Evolutionary conservation across 192 early-diverging fungal genomes (phyloP).

Genomic region (Coemansia sp.): DNA sequence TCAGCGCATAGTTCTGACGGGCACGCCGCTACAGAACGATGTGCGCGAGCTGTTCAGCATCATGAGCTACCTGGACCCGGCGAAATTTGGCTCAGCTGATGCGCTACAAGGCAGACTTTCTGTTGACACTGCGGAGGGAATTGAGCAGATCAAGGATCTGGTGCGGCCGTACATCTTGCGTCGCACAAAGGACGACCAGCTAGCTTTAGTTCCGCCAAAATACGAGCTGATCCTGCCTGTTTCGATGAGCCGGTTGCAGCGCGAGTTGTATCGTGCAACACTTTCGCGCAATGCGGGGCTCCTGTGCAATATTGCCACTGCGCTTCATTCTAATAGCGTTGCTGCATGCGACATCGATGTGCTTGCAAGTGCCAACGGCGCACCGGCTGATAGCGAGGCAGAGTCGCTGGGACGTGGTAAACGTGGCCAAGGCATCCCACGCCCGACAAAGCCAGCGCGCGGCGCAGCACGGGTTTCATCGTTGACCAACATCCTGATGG

Average conservation of each 20-base stretch:
- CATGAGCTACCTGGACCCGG: slow-evolving; percentile 87
- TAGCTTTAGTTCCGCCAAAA: slow-evolving; percentile 87
- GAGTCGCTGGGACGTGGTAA: not conserved
- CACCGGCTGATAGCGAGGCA: slow-evolving; percentile 18
- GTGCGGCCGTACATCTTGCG: slow-evolving; percentile 85
- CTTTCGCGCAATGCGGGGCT: slow-evolving; percentile 82
- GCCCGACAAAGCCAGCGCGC: not conserved
- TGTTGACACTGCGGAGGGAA: slow-evolving; percentile 58
- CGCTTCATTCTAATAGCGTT: slow-evolving; percentile 13
- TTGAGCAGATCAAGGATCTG: slow-evolving; percentile 67
- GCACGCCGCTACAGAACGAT: slow-evolving; percentile 95
- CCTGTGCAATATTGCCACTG: slow-evolving; percentile 48
- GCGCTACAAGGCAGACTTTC: slow-evolving; percentile 56
- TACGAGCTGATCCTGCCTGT: slow-evolving; percentile 93
- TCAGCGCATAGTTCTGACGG: slow-evolving; percentile 91
- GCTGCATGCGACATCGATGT: slow-evolving; percentile 43
- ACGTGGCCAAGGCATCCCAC: not conserved
- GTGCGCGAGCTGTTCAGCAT: slow-evolving; percentile 84
- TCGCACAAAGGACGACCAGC: slow-evolving; percentile 91
- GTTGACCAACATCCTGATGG: slow-evolving; percentile 90
- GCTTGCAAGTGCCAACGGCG: slow-evolving; percentile 12
- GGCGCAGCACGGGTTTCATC: slow-evolving; percentile 58
- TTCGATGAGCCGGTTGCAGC: slow-evolving; percentile 81
- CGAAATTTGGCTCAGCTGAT: slow-evolving; percentile 64
- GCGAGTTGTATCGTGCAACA: slow-evolving; percentile 85